Base-by-base conservation (phyloP, 2,329 filamentous ascomycete species). In the Fusarium cicatricum region DNA sequence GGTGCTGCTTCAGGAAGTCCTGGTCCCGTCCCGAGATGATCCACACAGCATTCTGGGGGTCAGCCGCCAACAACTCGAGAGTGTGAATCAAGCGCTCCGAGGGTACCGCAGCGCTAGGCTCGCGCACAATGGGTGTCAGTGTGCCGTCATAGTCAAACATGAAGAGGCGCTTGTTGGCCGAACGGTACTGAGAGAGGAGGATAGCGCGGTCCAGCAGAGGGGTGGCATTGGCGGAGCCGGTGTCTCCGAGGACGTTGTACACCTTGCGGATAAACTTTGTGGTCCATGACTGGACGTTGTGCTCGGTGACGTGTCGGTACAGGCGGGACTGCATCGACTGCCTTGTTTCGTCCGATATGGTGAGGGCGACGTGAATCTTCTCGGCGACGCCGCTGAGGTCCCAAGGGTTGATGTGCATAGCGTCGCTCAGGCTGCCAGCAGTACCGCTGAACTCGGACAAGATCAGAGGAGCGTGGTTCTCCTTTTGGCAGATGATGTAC, bases 131-230 rank as follows among this genome's bases (percentile, higher is more conserved):
- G 0, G 93, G 91, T 4, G 95, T 98, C 49, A 99, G 83, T 1
- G 95, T 99, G 41, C 95, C 95, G 72, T 99, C 95, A 70, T 99
- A 99, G 77, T 99, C 95, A 72, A 98, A 97, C 91, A 99, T 94
- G 80, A 98, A 97, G 3, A 99, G 81, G 11, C 95, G 87, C 75
- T 90, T 91, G 59, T 84, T 84, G 4, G 92, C 87, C 33, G 83
- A 79, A 56, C 87, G 85, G 75, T 97, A 98, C 56, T 88, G 88
- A 49, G 82, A 78, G 32, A 96, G 79, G 63, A 97, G 76, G 59
- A 86, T 81, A 4, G 86, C 81, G 31, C 88, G 87, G 71, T 98
- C 92, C 16, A 98, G 85, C 2, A 89, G 82, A 1, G 94, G 94
- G 1, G 94, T 98, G 4, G 89, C 85, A 53, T 89, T 85, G 11